phyloP scores from a whole-genome alignment of 192 early-diverging fungal species.

The Haplosporangium gracile region DNA sequence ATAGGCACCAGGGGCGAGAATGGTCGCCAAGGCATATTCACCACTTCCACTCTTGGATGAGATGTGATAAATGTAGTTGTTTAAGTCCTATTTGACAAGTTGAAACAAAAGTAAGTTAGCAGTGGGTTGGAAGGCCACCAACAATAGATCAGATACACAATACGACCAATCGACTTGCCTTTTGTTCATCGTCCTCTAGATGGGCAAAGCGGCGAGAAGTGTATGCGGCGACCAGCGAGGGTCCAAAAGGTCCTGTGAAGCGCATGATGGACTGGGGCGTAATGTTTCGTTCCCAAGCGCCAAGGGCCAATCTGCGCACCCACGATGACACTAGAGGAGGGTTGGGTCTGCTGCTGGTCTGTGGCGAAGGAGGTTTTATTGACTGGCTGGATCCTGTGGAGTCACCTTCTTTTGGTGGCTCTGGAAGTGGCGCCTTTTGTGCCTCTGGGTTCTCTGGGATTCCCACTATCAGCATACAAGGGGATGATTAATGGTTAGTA shows the following conservation, averaged over 20 bases:
- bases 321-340: constrained; percentile 18
- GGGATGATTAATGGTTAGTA: neutral
- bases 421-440: constrained; percentile 39
- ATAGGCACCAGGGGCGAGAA: constrained; percentile 86
- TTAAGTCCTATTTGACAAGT: constrained; percentile 61
- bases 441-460: constrained; percentile 70
- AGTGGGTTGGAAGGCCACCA: neutral
- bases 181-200: constrained; percentile 74
- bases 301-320: constrained; percentile 58
- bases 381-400: neutral
- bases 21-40: constrained; percentile 83
- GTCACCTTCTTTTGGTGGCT: constrained; percentile 14
- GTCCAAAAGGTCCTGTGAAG: constrained; percentile 81
- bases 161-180: neutral
- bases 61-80: constrained; percentile 88
- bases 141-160: neutral
- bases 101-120: neutral
- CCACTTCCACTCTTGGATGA: constrained; percentile 82
- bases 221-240: constrained; percentile 69
- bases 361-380: constrained; percentile 8
- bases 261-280: constrained; percentile 88
- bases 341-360: neutral
- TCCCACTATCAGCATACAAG: constrained; percentile 60
- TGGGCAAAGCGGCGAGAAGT: constrained; percentile 73
- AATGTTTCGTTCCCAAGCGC: constrained; percentile 83